Evolutionary conservation across 169 alveolate genomes (phyloP), one percentile per base, ranked within the genome.

Genomic region (Cryptosporidium ryanae): DNA sequence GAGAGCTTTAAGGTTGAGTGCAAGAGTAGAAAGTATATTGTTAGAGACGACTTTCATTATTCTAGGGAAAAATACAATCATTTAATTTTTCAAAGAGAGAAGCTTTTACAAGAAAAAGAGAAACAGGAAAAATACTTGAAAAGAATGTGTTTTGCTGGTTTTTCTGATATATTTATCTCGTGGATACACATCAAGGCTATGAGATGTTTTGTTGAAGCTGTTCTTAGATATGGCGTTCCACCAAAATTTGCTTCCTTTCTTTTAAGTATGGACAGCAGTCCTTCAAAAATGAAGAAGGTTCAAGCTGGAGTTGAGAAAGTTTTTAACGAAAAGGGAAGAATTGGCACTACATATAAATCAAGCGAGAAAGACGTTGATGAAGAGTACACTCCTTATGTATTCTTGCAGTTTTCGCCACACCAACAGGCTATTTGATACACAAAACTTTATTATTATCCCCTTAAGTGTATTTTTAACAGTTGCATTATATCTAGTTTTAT

Each of bases 181-280:
- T 92, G 94, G 82, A 91, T 95, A 76, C 98, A 95, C 70, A 81
- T 95, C 27, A 95, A 95, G 87, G 97, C 95, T 21, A 92, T 95
- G 94, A 90, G 98, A 44, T 93, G 95, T 12, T 95, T 94, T 50
- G 94, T 96, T 68, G 98, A 95, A 90, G 95, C 97, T 17, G 98
- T 93, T n/a, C 83, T 95, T 52, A 81, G 96, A 61, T 95, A 92
- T 89, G 98, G 98, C 12, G 94, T 95, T 13, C 98, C 98, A 1
- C 95, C 96, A 2, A 84, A 91, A 82, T 95, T 95, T 90, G 93
- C 95, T 44, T 92, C 94, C 17, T 93, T 93, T 44, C 82, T 92
- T 52, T 66, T 94, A 15, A 64, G 91, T 8, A 89, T 90, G 90
- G 83, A 84, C 7, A 32, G 82, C 6, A 54, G 44, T 23, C 89